These are phyloP conservation scores for Peribolospora baueri DNA, from an alignment of 768 basidiomycete species.

Conservation along the genomic window DNA sequence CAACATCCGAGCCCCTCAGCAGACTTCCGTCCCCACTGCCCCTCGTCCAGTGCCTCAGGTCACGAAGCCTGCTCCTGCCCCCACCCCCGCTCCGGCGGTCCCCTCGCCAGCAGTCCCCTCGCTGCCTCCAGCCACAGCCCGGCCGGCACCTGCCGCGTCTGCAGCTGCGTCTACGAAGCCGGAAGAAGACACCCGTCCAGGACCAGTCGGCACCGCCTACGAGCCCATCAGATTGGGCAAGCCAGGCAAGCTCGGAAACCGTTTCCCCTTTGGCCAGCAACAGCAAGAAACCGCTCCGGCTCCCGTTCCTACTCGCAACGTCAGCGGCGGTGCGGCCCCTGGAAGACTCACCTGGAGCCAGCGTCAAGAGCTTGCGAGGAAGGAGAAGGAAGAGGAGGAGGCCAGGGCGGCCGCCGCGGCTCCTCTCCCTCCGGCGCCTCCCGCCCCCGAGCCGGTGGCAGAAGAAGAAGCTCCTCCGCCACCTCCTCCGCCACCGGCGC, in stretches of 20 bases:
- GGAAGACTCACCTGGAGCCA: conserved; percentile 89
- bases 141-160: conserved; percentile 6
- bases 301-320: conserved; percentile 9
- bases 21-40: conserved; percentile 22
- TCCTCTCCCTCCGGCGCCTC: conserved; percentile 17
- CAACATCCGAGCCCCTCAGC: conserved; percentile 22
- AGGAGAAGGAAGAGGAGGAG: conserved; percentile 49
- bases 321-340: conserved; percentile 1
- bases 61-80: conserved; percentile 28
- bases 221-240: conserved; percentile 61
- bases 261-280: conserved; percentile 37
- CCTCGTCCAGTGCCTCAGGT: conserved; percentile 21
- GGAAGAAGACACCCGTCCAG: neutral
- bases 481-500: conserved; percentile 20
- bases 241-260: conserved; percentile 70
- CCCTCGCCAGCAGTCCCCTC: conserved; percentile 20
- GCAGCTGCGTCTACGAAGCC: neutral
- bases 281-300: conserved; percentile 19
- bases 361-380: conserved; percentile 72
- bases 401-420: conserved; percentile 11
- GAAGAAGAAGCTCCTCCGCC: conserved; percentile 22
- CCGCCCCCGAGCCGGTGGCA: conserved; percentile 21
- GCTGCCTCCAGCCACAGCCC: conserved; percentile 20
- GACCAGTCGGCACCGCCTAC: conserved; percentile 46
- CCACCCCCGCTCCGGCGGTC: conserved; percentile 21